Evolutionary conservation across 2,329 filamentous ascomycete genomes (phyloP), one percentile per base, ranked within the genome.

Genomic region (Colletotrichum musicola): DNA sequence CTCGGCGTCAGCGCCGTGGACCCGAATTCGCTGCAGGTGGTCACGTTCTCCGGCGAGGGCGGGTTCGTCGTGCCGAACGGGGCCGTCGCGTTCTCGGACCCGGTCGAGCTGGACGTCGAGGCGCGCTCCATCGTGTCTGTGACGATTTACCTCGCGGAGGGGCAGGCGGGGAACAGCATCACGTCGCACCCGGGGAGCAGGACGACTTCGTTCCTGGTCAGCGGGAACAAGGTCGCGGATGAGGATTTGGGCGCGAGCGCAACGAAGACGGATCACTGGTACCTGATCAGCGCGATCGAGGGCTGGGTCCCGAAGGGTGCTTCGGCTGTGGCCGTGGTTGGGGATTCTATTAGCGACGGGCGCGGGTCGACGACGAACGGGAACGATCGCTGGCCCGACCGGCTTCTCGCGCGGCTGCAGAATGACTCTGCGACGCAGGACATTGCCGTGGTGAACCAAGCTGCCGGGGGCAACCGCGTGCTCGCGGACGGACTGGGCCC

Each of bases 301-400:
- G 88, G 82, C n/a, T 85, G 81, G 78, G 76, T 83, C 0, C 80
- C 83, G 0, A 71, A 74, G 0, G 54, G 74, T 14, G 54, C 64
- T 2, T 78, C 81, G 56, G 81, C 84, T 1, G 82, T 91, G 40
- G 84, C 82, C 20, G 83, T 92, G 25, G 79, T 92, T 1, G 89
- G 89, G n/a, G 89, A 92, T 76, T 89, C 85, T 73, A 90, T 92
- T 74, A 91, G 89, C 4, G 89, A 92, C 73, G 89, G 89, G 12
- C 82, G 88, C 27, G 88, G 88, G 50, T 88, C 84, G 66, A 86
- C 85, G 35, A 87, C 85, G 18, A 85, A 91, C 76, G 78, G 75
- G 22, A 90, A 91, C 77, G 83, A 89, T 74, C 78, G 81, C 54
- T 82, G 80, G 80, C 79, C 81, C 0, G 80, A 82, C 73, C 75